Conservation (phyloP, 495 filamentous ascomycete genomes). For the Mytilinidion resinicola region DNA sequence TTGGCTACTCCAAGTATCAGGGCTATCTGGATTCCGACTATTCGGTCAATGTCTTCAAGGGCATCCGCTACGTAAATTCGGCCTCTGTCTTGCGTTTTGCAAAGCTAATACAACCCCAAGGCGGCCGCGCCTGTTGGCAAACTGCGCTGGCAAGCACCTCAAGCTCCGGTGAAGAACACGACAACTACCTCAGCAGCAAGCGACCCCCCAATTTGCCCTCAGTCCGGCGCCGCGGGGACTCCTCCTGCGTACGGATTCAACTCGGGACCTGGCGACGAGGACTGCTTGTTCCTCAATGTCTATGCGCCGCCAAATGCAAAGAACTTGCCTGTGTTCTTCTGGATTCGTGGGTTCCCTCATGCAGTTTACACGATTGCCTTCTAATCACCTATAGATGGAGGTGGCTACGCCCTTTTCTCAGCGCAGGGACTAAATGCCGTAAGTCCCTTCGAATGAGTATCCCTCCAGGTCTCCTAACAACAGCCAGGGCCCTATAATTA, state of each 20-base stretch:
- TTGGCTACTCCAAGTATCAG: slow-evolving; percentile 25
- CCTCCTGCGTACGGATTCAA: slow-evolving; percentile 17
- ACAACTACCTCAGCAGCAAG: slow-evolving; percentile 16
- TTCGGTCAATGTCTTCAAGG: slow-evolving; percentile 18
- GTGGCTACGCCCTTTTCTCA: slow-evolving; percentile 34
- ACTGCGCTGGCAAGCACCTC: slow-evolving; percentile 24
- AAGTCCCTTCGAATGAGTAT: too few relatives aligned
- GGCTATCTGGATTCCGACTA: slow-evolving; percentile 3
- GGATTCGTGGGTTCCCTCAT: slow-evolving; percentile 37
- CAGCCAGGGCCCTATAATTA: slow-evolving; percentile 35
- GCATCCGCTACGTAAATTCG: neutral
- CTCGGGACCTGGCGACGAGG: slow-evolving; percentile 38
- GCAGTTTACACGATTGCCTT: neutral
- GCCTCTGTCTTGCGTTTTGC: slow-evolving; percentile 1
- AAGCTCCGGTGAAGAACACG: slow-evolving; percentile 16
- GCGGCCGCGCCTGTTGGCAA: slow-evolving; percentile 29
- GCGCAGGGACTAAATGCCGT: slow-evolving; percentile 14
- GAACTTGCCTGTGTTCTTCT: slow-evolving; percentile 35
- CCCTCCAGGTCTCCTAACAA: too few relatives aligned
- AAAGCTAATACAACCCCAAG: neutral
- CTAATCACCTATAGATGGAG: slow-evolving; percentile 22
- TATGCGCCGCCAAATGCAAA: slow-evolving; percentile 38
- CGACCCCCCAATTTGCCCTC: slow-evolving; percentile 22
- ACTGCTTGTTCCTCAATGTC: slow-evolving; percentile 49
- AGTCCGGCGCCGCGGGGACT: slow-evolving; percentile 18